Evolutionary conservation across 352 stramenopile species (phyloP), one percentile per base, ranked within the genome.

Genomic region (Globisporangium emineosum): DNA sequence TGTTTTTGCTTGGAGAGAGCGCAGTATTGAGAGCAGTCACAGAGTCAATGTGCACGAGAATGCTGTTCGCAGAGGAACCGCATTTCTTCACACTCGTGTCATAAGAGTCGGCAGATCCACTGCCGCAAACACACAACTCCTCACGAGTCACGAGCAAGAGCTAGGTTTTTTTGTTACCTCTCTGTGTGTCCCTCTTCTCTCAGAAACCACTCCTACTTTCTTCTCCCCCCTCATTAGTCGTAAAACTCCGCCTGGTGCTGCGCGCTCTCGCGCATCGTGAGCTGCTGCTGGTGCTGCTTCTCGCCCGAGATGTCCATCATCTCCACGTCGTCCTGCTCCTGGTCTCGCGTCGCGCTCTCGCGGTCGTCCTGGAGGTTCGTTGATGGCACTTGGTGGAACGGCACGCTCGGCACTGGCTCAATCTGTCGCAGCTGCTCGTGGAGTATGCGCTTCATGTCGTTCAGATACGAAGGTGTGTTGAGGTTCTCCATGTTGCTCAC

Each of bases 401-500:
- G 97, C 15, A 99, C 96, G 49, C 78, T 97, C 12, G 98, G 98
- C n/a, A 98, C 96, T 30, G 90, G 91, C 59, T 99, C 91, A 42
- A 99, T 79, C 66, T 97, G 81, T 50, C 90, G 81, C 13, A 99
- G 86, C 67, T 99, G 97, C 60, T 98, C 88, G 52, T 99, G 86
- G 5, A 99, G 80, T 37, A 94, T 77, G 45, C 78, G 72, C 67
- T 96, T 87, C 55, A 97, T 96, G 33, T 88, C 80, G 33, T 96
- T 82, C 40, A 98, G 71, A 60, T 97, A 98, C 57, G 93, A 79
- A 17, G 77, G 78, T 43, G 93, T 98, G 81, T 99, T 99, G 49
- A 98, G 79, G 71, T 99, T 99, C 66, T 99, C 93, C 79, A 99
- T 99, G 78, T 93, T 96, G 65, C 83, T 89, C 66, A 98, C 91